Evolutionary conservation across 176 grass and related monocot species (phyloP), one percentile per base, ranked within the genome.

Genomic region (Eragrostis curvula): DNA sequence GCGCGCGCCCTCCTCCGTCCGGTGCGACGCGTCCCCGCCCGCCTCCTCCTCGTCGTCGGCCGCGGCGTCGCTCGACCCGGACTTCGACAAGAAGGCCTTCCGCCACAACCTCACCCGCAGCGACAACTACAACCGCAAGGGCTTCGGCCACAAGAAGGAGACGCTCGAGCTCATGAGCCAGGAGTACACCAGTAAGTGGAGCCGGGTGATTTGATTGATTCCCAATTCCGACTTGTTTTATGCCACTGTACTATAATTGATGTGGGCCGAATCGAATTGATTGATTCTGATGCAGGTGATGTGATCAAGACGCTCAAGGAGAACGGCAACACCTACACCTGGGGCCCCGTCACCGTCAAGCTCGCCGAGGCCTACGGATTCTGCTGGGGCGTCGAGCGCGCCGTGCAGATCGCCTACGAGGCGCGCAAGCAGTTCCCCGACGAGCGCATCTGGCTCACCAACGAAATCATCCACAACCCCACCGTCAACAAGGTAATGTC

Each of bases 351-450:
- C 62, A 65, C 62, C 13, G 62, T 65, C 28, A 65, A 65, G 70
- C 93, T 99, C 44, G 97, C 97, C 8, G 85, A 99, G 89, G 72
- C 97, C n/a, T 94, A 96, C 72, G 97, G 97, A 1, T 99, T 99
- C 93, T 99, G 97, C 78, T 96, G 93, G 93, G 97, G 97, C 75
- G 97, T 99, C 32, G 97, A 99, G 86, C 91, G 97, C 39, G 97
- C 97, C 45, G 93, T 99, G 63, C 97, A 99, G 93, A 96, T 98
- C 59, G 96, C 92, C 39, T 99, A 99, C 80, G 97, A 99, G 87
- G 91, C 97, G 76, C 92, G 97, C 88, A 96, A 94, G 93, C 97
- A 99, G 87, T 99, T 99, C 77, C 97, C 97, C 61, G 93, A 96
- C 36, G 93, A 99, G 29, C 85, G 79, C 63, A 87, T 99, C 83